Percentiles rank a stretch among this genome's conserved stretches.
phyloP scores from a whole-genome alignment of 1,139 yeast species.

The Lodderomyces elongisporus region DNA sequence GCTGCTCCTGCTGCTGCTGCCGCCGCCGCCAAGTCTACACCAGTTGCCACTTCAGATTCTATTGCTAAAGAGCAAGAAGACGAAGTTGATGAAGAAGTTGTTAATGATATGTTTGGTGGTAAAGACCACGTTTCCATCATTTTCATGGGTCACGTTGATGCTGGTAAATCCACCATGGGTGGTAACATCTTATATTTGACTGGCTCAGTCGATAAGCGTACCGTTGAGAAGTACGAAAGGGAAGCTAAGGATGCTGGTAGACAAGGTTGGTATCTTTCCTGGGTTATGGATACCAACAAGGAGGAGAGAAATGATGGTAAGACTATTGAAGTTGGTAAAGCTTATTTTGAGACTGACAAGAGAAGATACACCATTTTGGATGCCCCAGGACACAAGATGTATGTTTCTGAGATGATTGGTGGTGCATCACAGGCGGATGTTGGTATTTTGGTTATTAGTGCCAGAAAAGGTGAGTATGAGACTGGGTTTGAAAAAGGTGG shows the following conservation, averaged over 20 bases:
- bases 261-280: constrained; percentile 98
- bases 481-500: constrained; percentile 99
- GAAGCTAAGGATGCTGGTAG: constrained; percentile 99
- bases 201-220: constrained; percentile 97
- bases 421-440: constrained; percentile 99
- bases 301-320: constrained; percentile 99
- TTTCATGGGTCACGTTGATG: constrained; percentile 99
- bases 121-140: constrained; percentile 95
- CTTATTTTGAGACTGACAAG: constrained; percentile 94
- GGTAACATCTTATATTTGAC: constrained; percentile 91
- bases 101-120: constrained; percentile 91
- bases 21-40: no score
- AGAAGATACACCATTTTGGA: constrained; percentile 96
- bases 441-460: constrained; percentile 93
- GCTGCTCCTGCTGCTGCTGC: constrained; percentile 10
- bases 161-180: constrained; percentile 99
- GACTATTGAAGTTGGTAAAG: constrained; percentile 98
- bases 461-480: constrained; percentile 98
- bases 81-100: constrained; percentile 80
- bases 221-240: constrained; percentile 96
- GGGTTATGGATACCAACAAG: constrained; percentile 99
- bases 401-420: constrained; percentile 98
- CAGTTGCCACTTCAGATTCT: constrained; percentile 42
- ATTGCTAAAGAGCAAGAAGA: constrained; percentile 75
- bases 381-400: constrained; percentile 99